These are phyloP conservation scores for Pichia occidentalis DNA, from an alignment of 805 yeast species.

Conservation along the genomic window DNA sequence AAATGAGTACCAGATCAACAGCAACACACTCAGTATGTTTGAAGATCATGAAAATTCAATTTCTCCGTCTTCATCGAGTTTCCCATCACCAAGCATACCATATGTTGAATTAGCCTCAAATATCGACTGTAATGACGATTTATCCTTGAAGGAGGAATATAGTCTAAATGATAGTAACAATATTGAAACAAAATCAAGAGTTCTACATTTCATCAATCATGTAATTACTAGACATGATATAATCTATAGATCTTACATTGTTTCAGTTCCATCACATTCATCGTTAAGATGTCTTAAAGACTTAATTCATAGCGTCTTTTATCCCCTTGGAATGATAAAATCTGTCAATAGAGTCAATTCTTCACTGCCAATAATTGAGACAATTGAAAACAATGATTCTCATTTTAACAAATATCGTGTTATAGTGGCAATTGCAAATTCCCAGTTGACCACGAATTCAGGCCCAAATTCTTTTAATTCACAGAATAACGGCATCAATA, in stretches of 20 bases:
- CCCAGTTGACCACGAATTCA: slow-evolving; percentile 2
- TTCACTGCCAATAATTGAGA: neutral
- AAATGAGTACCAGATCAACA: too few relatives aligned
- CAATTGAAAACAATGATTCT: neutral
- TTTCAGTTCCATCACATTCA: slow-evolving; percentile 8
- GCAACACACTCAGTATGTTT: too few relatives aligned
- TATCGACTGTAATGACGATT: neutral
- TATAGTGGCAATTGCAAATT: slow-evolving; percentile 1
- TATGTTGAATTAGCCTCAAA: neutral
- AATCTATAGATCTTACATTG: slow-evolving; percentile 8
- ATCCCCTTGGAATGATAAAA: slow-evolving; percentile 10
- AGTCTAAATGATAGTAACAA: neutral
- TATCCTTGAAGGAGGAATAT: neutral
- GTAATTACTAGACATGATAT: slow-evolving; percentile 13
- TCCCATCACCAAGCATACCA: slow-evolving; percentile 14
- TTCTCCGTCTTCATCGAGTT: slow-evolving; percentile 9
- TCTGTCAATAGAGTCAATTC: neutral
- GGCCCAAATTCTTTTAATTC: neutral
- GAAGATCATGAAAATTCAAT: slow-evolving; percentile 1
- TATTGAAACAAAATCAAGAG: slow-evolving; percentile 7
- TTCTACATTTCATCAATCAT: slow-evolving; percentile 14
- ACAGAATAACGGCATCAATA: too few relatives aligned
- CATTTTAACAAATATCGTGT: slow-evolving; percentile 7
- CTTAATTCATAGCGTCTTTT: slow-evolving; percentile 8
- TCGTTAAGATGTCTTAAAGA: neutral